Evolutionary conservation across 768 basidiomycete species (phyloP), one percentile per base, ranked within the genome.

Genomic region (Serendipita indica): DNA sequence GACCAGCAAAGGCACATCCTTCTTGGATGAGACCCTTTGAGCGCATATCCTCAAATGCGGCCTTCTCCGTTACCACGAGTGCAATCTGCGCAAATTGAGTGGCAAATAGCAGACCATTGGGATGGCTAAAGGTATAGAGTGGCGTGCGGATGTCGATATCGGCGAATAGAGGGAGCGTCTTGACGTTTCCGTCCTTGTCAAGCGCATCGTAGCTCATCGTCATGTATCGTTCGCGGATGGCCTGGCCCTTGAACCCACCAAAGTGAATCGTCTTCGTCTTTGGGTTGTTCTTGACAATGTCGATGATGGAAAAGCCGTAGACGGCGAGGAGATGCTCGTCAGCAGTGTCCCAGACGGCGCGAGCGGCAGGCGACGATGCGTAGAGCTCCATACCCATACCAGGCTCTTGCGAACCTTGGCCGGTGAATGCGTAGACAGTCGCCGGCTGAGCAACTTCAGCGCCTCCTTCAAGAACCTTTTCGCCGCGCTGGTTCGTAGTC

Each of bases 381-480:
- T 97, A 99, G 1, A 99, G 79, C 64, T 97, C 93, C 92, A 99
- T 98, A 18, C 96, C 96, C 96, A 99, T 98, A 18, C 94, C 91
- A 45, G 84, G 83, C 71, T 98, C 94, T 69, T 98, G 94, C 3
- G 93, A 97, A 58, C 94, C 94, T 69, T 98, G 94, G 30, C 94
- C 94, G 37, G 94, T 98, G 77, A 98, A 98, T 64, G 96, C 91
- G 64, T 97, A 98, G 33, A 89, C 90, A 3, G 92, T 94, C 16
- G 80, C 77, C 1, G 93, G 84, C 69, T 99, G 96, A 2, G 82
- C 82, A 61, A 98, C 91, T 69, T 98, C 91, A 2, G 93, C 90
- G 13, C 87, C 80, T 34, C 96, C 96, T 62, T 85, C 81, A 32
- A 99, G 75, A 59, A 99, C 90, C 72, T 89, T 96, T 70, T 93